Evolutionary conservation across 495 filamentous ascomycete genomes (phyloP).

Genomic region (Talaromyces nanjingensis): DNA sequence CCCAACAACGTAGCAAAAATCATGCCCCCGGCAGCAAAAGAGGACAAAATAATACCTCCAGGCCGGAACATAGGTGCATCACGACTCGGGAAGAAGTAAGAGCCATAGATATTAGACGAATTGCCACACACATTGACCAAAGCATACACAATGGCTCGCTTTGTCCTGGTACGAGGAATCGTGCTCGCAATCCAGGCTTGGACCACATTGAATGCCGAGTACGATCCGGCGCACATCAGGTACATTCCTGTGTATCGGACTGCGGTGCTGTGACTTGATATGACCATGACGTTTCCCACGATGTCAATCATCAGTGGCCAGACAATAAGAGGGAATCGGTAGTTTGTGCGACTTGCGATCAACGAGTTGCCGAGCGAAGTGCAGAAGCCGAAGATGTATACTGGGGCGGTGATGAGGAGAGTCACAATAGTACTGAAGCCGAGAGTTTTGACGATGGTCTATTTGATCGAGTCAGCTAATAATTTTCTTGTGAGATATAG

Average conservation of each 20-base stretch:
- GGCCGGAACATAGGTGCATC: conserved; percentile 16
- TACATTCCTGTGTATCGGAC: no score
- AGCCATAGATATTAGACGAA: conserved; percentile 18
- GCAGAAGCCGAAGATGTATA: conserved; percentile 24
- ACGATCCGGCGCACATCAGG: no score
- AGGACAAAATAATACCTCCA: conserved; percentile 19
- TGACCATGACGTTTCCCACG: no score
- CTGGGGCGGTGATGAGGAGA: conserved; percentile 22
- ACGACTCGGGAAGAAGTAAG: conserved; percentile 18
- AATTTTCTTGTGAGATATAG: no score
- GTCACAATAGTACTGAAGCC: conserved; percentile 22
- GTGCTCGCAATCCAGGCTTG: no score
- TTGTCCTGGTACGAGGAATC: no score
- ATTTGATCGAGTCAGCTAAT: no score
- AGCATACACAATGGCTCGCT: conserved; percentile 11
- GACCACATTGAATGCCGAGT: no score
- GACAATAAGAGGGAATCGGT: no score
- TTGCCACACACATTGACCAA: conserved; percentile 20
- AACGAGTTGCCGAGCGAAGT: conserved; percentile 20
- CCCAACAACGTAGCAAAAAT: no score
- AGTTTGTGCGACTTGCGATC: conserved; percentile 24
- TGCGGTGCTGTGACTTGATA: no score
- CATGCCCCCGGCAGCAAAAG: conserved; percentile 15
- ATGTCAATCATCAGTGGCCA: no score
- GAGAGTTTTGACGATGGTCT: conserved; percentile 22